Evolutionary conservation across 176 grass and related monocot species (phyloP).

Genomic region (Carex cristatella): DNA sequence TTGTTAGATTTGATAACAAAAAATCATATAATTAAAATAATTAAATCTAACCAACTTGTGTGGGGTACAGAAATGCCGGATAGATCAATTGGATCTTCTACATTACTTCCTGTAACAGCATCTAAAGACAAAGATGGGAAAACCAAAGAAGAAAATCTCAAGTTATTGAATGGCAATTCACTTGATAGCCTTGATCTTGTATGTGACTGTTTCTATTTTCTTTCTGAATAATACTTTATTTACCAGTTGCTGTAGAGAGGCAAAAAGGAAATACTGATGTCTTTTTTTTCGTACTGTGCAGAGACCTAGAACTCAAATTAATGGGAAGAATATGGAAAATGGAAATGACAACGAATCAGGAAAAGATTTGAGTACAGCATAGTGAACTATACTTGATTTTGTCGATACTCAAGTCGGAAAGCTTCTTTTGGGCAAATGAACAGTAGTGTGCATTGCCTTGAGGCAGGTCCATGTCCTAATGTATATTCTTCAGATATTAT

Average conservation of each 20-base stretch:
- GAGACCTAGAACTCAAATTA: constrained; percentile 80
- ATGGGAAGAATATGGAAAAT: constrained; percentile 48
- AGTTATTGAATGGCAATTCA: constrained; percentile 84
- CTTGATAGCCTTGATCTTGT: constrained; percentile 72
- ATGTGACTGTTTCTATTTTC: constrained; percentile 18
- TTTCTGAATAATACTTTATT: background rate
- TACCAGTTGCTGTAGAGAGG: background rate
- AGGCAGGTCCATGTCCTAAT: background rate
- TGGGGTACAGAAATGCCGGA: constrained; percentile 76
- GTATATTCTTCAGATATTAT: constrained; percentile 19
- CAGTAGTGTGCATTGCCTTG: background rate
- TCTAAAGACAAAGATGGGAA: constrained; percentile 54
- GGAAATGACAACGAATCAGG: constrained; percentile 29
- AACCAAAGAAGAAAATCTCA: constrained; percentile 62
- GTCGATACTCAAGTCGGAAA: background rate
- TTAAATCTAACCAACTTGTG: background rate
- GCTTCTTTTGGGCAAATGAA: background rate
- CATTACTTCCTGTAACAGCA: constrained; percentile 57
- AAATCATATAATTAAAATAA: background rate
- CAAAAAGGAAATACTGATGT: constrained; percentile 3
- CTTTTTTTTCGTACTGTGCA: constrained; percentile 29
- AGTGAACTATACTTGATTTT: constrained; percentile 7
- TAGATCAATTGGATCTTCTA: constrained; percentile 37
- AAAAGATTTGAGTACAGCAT: constrained; percentile 20
- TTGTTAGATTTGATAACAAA: background rate